A percentile compares a stretch with the other conserved stretches of the same genome.
Conservation (phyloP, 306 rosid genomes). For the Elaeagnus macrophylla region DNA sequence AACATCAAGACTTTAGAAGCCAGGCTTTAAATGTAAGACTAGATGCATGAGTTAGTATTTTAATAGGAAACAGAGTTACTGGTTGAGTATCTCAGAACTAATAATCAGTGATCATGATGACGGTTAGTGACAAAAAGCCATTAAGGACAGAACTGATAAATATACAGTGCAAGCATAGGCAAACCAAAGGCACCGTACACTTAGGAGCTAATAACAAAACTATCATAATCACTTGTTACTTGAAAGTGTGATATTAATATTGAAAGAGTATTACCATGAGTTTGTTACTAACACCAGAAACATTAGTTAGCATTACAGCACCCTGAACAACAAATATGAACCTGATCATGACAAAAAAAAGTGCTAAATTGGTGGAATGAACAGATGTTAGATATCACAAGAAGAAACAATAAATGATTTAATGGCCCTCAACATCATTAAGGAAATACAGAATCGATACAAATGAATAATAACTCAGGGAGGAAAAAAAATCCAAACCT, state of each 20-base stretch:
- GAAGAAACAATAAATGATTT: neutral
- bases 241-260: constrained; percentile 4
- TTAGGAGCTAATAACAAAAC: too few species aligned
- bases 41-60: too few species aligned
- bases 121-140: neutral
- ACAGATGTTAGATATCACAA: constrained; percentile 14
- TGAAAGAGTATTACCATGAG: constrained; percentile 43
- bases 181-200: too few species aligned
- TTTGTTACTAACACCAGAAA: constrained; percentile 28
- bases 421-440: too few species aligned
- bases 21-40: neutral
- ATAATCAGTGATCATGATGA: neutral
- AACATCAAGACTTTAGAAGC: neutral
- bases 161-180: too few species aligned
- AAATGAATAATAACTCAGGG: neutral
- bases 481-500: constrained; percentile 31
- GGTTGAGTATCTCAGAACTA: neutral
- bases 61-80: neutral
- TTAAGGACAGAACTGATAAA: too few species aligned
- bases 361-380: constrained; percentile 14
- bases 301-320: constrained; percentile 38
- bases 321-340: constrained; percentile 87
- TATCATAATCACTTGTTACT: too few species aligned
- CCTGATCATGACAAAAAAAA: constrained; percentile 36
- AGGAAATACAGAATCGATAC: neutral